phyloP scores from a whole-genome alignment of 169 alveolate genomes.

The Prorocentrum cordatum region DNA sequence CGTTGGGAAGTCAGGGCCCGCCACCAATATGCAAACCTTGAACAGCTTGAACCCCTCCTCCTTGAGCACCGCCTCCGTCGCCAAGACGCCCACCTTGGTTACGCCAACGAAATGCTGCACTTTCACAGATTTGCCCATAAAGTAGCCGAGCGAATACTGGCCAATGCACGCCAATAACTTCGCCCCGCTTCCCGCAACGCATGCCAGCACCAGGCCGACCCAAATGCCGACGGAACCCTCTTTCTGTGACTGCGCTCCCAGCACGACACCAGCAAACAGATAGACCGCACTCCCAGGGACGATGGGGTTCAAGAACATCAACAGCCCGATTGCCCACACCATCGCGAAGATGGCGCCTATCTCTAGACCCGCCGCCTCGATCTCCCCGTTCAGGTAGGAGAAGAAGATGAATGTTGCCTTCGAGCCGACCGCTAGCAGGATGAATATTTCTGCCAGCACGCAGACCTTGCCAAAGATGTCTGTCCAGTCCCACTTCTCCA shows the following conservation, averaged over 20 bases:
- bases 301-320: conserved; percentile 27
- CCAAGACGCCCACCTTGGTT: too few relatives aligned
- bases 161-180: too few relatives aligned
- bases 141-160: too few relatives aligned
- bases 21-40: too few relatives aligned
- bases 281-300: conserved; percentile 58
- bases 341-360: background rate
- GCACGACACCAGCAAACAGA: conserved; percentile 25
- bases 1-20: conserved; percentile 47
- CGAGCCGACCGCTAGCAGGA: conserved; percentile 2
- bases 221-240: conserved; percentile 12
- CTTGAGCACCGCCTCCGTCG: too few relatives aligned
- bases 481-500: conserved; percentile 23
- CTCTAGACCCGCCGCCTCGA: background rate
- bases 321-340: conserved; percentile 10
- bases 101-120: too few relatives aligned
- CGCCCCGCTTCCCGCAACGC: background rate
- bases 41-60: too few relatives aligned
- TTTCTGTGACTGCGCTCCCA: conserved; percentile 38
- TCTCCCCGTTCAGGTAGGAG: conserved; percentile 16
- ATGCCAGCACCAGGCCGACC: background rate
- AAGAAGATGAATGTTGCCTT: conserved; percentile 28
- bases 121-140: too few relatives aligned
- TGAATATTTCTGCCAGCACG: background rate
- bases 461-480: conserved; percentile 11